phyloP scores from a whole-genome alignment of 441 rosid genomes.

The Manihot esculenta region DNA sequence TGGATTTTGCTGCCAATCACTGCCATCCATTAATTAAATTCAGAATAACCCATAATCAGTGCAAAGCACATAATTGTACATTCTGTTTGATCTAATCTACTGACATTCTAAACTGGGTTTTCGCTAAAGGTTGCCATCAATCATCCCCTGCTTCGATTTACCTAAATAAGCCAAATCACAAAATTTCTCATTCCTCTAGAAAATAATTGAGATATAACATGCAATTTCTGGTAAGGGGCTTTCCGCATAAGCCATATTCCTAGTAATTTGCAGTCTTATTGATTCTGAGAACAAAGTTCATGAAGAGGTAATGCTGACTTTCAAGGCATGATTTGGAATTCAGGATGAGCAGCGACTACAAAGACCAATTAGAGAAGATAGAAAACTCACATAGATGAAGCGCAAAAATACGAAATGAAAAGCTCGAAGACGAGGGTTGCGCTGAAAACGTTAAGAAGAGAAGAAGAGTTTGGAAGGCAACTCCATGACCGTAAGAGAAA shows the following conservation, averaged over 20 bases:
- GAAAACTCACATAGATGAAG: slow-evolving; percentile 11
- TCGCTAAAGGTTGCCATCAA: background rate
- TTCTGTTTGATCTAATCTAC: background rate
- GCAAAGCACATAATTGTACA: background rate
- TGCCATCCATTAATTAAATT: background rate
- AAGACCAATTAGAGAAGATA: background rate
- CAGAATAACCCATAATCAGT: background rate
- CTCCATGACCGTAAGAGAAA: background rate
- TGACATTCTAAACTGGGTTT: background rate
- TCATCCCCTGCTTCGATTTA: background rate
- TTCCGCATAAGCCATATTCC: background rate
- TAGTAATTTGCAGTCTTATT: background rate
- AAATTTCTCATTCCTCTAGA: background rate
- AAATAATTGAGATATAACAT: background rate
- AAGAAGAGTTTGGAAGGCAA: background rate
- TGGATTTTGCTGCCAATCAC: background rate
- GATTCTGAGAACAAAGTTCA: background rate
- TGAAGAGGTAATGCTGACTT: background rate
- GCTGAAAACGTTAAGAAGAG: background rate
- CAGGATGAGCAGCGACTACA: background rate
- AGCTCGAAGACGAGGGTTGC: background rate
- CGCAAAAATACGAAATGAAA: background rate
- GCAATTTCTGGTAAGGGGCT: background rate
- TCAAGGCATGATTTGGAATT: background rate
- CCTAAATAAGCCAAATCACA: background rate